A percentile compares a stretch with the other conserved stretches of the same genome.
These are phyloP conservation scores for Melaleuca quinquenervia DNA, from an alignment of 345 rosid genomes.

Conservation along the genomic window DNA sequence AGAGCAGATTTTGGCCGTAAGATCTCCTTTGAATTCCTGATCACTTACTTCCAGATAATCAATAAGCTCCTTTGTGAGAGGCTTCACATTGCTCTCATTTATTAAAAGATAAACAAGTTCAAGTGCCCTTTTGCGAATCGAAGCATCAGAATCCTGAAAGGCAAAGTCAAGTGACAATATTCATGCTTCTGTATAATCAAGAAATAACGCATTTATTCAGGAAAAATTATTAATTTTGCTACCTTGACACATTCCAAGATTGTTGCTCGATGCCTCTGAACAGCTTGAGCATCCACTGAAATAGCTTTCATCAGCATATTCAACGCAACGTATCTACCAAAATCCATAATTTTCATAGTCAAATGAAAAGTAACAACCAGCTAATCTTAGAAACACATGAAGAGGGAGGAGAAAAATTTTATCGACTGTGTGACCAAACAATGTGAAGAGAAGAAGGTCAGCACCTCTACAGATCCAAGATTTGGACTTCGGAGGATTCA, in stretches of 20 bases:
- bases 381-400: background rate
- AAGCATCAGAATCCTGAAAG: constrained; percentile 90
- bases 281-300: constrained; percentile 83
- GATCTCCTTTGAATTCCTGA: constrained; percentile 94
- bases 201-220: background rate
- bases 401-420: background rate
- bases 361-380: background rate
- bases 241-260: constrained; percentile 99
- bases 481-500: background rate
- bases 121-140: constrained; percentile 95
- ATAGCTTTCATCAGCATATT: constrained; percentile 98
- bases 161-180: constrained; percentile 1
- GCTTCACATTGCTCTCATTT: constrained; percentile 86
- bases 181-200: background rate
- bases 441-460: background rate
- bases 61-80: constrained; percentile 80
- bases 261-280: constrained; percentile 92
- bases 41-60: constrained; percentile 96
- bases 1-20: constrained; percentile 95
- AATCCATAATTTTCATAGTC: constrained; percentile 1
- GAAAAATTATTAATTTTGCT: background rate
- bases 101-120: constrained; percentile 80
- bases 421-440: background rate
- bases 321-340: constrained; percentile 82
- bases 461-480: background rate